These are phyloP conservation scores for Fusarium solani-melongenae DNA, from an alignment of 2,329 filamentous ascomycete genomes.

Conservation along the genomic window DNA sequence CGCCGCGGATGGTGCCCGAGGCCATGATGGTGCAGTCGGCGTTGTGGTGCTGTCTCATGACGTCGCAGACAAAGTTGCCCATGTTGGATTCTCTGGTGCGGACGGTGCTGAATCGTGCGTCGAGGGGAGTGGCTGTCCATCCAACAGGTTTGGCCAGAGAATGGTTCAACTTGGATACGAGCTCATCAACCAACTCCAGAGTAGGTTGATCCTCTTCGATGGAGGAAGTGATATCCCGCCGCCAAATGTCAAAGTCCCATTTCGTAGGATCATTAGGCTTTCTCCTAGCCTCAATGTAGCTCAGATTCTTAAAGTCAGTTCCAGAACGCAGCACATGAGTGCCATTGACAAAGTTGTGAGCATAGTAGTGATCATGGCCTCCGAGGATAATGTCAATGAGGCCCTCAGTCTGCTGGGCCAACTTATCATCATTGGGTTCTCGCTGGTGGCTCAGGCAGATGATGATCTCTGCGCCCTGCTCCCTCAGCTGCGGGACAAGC, in stretches of 20 bases:
- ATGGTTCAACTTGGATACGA: conserved; percentile 78
- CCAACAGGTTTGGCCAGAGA: conserved; percentile 86
- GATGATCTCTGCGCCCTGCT: conserved; percentile 83
- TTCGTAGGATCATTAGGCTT: conserved; percentile 56
- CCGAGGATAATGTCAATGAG: conserved; percentile 87
- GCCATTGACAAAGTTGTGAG: conserved; percentile 79
- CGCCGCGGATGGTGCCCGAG: conserved; percentile 85
- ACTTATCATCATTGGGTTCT: conserved; percentile 89
- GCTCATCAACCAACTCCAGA: conserved; percentile 70
- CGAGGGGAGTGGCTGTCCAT: conserved; percentile 83
- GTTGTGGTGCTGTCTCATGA: conserved; percentile 86
- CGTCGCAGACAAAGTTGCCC: conserved; percentile 90
- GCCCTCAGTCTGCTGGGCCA: conserved; percentile 79
- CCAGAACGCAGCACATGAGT: conserved; percentile 89
- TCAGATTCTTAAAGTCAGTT: conserved; percentile 91
- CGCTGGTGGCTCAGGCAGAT: conserved; percentile 87
- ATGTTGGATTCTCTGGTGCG: conserved; percentile 82
- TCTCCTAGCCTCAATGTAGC: conserved; percentile 82
- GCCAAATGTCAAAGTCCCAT: conserved; percentile 84
- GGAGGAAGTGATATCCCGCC: conserved; percentile 77
- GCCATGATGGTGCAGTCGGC: conserved; percentile 89
- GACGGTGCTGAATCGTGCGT: conserved; percentile 88
- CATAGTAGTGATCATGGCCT: conserved; percentile 91
- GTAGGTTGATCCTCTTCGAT: conserved; percentile 73
- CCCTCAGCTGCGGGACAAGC: conserved; percentile 77